Conservation (phyloP, 2,329 filamentous ascomycete genomes). For the Pseudocercospora eumusae region DNA sequence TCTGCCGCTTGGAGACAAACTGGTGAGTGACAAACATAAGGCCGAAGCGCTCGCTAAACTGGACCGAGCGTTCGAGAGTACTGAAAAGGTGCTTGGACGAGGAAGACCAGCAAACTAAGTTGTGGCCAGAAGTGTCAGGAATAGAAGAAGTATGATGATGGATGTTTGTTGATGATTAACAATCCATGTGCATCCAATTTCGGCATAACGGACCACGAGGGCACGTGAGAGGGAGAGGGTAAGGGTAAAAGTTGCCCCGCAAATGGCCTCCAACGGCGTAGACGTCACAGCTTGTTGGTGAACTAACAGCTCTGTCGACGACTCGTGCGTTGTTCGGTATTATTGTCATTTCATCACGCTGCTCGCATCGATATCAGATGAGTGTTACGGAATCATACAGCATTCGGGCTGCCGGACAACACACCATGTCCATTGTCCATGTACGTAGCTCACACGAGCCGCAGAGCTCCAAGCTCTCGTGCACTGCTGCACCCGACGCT, state of each 20-base stretch:
- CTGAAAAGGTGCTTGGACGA: conserved; percentile 30
- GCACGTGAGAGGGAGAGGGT: neutral
- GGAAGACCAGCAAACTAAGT: too few relatives aligned
- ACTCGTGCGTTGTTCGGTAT: conserved; percentile 5
- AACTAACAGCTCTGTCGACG: neutral
- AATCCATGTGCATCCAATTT: neutral
- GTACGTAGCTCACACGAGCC: neutral
- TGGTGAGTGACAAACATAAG: conserved; percentile 45
- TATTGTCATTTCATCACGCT: too few relatives aligned
- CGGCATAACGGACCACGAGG: neutral
- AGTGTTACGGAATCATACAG: too few relatives aligned
- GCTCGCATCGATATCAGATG: too few relatives aligned
- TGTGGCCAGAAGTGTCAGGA: too few relatives aligned
- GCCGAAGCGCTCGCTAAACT: conserved; percentile 49
- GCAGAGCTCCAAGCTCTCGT: conserved; percentile 2
- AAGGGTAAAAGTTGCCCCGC: too few relatives aligned
- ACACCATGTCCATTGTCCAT: neutral
- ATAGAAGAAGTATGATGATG: too few relatives aligned
- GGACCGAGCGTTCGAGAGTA: conserved; percentile 43
- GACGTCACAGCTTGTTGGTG: neutral
- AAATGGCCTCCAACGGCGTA: neutral
- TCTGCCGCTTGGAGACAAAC: conserved; percentile 44
- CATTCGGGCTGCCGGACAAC: conserved; percentile 7
- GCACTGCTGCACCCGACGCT: too few relatives aligned
- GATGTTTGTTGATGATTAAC: neutral